Evolutionary conservation across 2,329 filamentous ascomycete species (phyloP).

Genomic region (Rhynchosporium agropyri): DNA sequence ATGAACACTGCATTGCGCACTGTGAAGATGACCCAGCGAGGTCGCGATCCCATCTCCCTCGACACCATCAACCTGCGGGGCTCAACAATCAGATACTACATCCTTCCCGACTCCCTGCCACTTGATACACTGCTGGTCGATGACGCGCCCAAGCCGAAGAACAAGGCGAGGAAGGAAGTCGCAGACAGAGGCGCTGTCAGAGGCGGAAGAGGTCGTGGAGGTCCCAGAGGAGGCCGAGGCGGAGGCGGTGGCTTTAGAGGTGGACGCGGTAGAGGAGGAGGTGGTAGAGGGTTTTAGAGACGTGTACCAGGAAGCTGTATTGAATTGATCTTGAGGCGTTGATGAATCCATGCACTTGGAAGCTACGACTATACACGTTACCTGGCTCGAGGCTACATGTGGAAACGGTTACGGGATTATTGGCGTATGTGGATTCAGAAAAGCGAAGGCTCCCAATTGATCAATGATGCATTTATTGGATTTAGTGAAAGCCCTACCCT

Average conservation of each 20-base stretch:
- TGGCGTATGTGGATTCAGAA: constrained; percentile 33
- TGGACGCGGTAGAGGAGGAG: constrained; percentile 51
- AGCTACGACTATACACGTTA: background rate
- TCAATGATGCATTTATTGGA: background rate
- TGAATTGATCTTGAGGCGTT: constrained; percentile 3
- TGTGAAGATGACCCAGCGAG: constrained; percentile 93
- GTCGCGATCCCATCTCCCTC: constrained; percentile 82
- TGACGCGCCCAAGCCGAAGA: constrained; percentile 97
- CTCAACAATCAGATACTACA: constrained; percentile 94
- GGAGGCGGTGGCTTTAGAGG: constrained; percentile 42
- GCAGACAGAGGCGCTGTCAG: constrained; percentile 54
- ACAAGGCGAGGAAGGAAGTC: constrained; percentile 95
- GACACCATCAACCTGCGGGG: constrained; percentile 97
- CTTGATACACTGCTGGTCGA: constrained; percentile 95
- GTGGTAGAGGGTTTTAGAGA: constrained; percentile 45
- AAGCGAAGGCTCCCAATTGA: constrained; percentile 18
- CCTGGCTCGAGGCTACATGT: constrained; percentile 12
- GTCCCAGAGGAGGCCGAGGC: constrained; percentile 49
- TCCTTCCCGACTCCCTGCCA: constrained; percentile 92
- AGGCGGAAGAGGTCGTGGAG: constrained; percentile 50
- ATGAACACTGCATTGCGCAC: constrained; percentile 98
- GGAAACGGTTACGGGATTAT: constrained; percentile 23
- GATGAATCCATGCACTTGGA: constrained; percentile 2
- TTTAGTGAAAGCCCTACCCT: background rate
- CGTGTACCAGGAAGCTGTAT: background rate